Base-by-base conservation (phyloP, 2,329 filamentous ascomycete genomes). In the Trichoderma semiorbis region DNA sequence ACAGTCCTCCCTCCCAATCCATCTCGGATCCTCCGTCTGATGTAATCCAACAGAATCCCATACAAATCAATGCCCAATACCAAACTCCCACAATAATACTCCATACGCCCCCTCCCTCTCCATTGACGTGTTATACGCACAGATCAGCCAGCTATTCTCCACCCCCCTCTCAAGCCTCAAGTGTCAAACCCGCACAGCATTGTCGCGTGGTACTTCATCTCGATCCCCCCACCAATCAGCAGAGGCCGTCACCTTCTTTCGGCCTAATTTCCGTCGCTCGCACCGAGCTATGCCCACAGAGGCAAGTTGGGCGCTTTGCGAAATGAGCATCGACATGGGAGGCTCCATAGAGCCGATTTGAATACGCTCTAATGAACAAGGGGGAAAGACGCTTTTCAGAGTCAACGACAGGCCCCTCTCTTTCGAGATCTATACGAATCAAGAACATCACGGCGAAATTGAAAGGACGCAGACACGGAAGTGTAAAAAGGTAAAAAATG, bases 241-340 rank as follows among this genome's bases (percentile, higher is more conserved):
- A 26, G n/a, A 55, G n/a, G 16, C 18, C 47, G 47, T n/a, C 43
- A 18, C 63, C 47, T 66, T 53, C 30, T 66, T 55, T 53, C 30
- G 47, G 39, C 16, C 30, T 36, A 66, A 66, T 66, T 66, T 66
- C 63, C 63, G 47, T 66, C 53, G 26, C 12, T 10, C 12, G 18
- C n/a, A 21, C 18, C 30, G 11, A n/a, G 12, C 47, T 43, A 30
- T 60, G 28, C 53, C 65, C 26, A 18, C 34, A 60, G n/a, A 68
- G 36, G 36, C 53, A 68, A 60, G 53, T 32, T 60, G 34, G 65
- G 65, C 34, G 65, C 53, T 47, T 68, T 3, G 34, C 24, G 53
- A 68, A 68, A 68, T 68, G 65, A 68, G 53, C 53, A 32, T 53
- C n/a, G 43, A 32, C 39, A 64, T n/a, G 36, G 61, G 10, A 11